A percentile compares a stretch with the other conserved stretches of the same genome.
Conservation (phyloP, 163 green algal genomes). For the Chlamydomonas reinhardtii region DNA sequence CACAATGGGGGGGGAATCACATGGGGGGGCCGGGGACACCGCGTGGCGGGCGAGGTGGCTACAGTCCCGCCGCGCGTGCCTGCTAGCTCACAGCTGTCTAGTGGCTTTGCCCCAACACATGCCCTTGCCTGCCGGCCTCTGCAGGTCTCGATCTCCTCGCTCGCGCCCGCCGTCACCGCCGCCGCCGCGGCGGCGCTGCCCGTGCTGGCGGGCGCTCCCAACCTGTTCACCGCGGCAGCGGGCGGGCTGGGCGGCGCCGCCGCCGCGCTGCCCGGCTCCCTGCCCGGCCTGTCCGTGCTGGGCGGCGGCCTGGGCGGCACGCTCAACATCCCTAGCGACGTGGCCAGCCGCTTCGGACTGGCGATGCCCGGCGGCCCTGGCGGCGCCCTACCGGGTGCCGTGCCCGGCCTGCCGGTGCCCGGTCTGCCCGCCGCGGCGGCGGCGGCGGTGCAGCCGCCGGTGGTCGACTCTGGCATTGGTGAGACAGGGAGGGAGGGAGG, state of each 20-base stretch:
- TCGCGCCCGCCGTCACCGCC: neutral
- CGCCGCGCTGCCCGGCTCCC: neutral
- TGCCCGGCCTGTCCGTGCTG: neutral
- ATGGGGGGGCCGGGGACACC: no score
- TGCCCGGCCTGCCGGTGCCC: neutral
- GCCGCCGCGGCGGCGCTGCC: neutral
- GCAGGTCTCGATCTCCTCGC: neutral
- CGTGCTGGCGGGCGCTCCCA: neutral
- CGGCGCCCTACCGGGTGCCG: neutral
- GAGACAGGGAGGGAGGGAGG: neutral
- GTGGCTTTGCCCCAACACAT: no score
- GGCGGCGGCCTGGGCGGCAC: neutral
- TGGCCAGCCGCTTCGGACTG: slow-evolving; percentile 32
- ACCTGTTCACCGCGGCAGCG: no score
- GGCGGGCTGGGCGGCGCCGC: neutral
- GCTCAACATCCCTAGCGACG: neutral
- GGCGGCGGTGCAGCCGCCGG: neutral
- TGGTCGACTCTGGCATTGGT: slow-evolving; percentile 39
- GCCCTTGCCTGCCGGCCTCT: no score
- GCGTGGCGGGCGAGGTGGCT: no score
- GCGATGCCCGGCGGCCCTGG: neutral
- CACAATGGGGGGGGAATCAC: no score
- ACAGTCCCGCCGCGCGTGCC: no score
- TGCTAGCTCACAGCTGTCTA: no score
- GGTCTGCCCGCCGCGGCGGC: neutral